phyloP scores from a whole-genome alignment of 495 filamentous ascomycete species.

The Penicillium parvum region DNA sequence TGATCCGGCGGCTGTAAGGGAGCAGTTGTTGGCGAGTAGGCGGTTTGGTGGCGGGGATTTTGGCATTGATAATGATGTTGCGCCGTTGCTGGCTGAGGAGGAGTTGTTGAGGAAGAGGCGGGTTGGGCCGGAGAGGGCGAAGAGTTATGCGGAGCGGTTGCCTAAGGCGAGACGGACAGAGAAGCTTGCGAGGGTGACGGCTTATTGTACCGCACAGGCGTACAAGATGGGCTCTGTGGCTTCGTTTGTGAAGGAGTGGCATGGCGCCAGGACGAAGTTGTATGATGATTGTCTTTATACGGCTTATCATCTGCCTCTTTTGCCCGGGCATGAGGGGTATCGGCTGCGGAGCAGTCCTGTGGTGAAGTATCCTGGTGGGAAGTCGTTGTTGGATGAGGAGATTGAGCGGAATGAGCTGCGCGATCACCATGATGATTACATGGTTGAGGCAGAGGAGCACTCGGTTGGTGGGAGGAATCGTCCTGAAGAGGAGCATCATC shows the following conservation, averaged over 20 bases:
- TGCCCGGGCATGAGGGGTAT: constrained; percentile 82
- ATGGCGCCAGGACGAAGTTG: constrained; percentile 94
- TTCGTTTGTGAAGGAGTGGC: constrained; percentile 79
- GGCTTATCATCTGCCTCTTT: constrained; percentile 86
- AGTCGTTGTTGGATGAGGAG: constrained; percentile 88
- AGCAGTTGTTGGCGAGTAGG: constrained; percentile 34
- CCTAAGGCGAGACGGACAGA: constrained; percentile 85
- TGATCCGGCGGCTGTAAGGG: constrained; percentile 37
- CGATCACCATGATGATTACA: constrained; percentile 87
- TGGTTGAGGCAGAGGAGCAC: constrained; percentile 53
- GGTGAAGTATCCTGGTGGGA: constrained; percentile 87
- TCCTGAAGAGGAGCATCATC: constrained; percentile 33
- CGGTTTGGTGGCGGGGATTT: constrained; percentile 47
- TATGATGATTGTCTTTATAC: constrained; percentile 98
- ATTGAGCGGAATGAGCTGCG: constrained; percentile 90
- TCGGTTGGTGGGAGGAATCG: constrained; percentile 29
- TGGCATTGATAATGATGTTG: constrained; percentile 56
- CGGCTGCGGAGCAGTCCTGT: constrained; percentile 84
- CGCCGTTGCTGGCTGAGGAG: constrained; percentile 78
- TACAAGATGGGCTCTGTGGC: constrained; percentile 84
- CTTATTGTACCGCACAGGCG: constrained; percentile 93
- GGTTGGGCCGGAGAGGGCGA: constrained; percentile 58
- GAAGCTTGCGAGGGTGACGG: constrained; percentile 84
- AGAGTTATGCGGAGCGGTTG: constrained; percentile 91
- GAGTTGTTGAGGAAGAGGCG: constrained; percentile 60